Evolutionary conservation across 2,329 filamentous ascomycete species (phyloP).

Genomic region (Fusarium sp.): DNA sequence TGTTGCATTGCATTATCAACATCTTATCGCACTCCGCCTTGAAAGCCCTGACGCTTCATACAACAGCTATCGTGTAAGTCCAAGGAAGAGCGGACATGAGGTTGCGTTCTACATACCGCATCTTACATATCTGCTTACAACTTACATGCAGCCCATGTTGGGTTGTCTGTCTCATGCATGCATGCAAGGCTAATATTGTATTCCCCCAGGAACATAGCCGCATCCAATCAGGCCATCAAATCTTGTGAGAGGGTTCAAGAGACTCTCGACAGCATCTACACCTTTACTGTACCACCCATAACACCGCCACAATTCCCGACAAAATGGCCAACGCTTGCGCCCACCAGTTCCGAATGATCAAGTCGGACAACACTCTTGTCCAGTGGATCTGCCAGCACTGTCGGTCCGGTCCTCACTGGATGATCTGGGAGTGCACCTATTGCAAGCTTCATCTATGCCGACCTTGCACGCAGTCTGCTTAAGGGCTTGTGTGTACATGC

Average conservation of each 20-base stretch:
- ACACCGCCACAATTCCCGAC: constrained; percentile 27
- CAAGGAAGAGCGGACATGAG: constrained; percentile 12
- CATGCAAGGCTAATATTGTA: constrained; percentile 40
- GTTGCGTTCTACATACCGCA: constrained; percentile 5
- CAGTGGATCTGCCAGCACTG: constrained; percentile 74
- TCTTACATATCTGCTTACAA: constrained; percentile 17
- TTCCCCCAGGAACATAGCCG: constrained; percentile 25
- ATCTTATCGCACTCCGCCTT: constrained; percentile 10
- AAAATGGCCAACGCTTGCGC: constrained; percentile 66
- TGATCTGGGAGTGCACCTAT: constrained; percentile 75
- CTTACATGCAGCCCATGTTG: constrained; percentile 3
- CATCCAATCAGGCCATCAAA: constrained; percentile 37
- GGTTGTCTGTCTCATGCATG: constrained; percentile 17
- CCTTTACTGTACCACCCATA: constrained; percentile 25
- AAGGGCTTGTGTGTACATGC: constrained; percentile 10
- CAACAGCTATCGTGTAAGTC: constrained; percentile 21
- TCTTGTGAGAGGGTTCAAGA: constrained; percentile 34
- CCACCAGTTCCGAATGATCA: constrained; percentile 73
- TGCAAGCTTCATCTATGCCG: constrained; percentile 74
- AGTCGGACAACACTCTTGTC: constrained; percentile 72
- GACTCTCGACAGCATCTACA: constrained; percentile 30
- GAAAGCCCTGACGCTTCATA: neutral
- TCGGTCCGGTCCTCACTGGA: constrained; percentile 72
- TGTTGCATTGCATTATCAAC: neutral
- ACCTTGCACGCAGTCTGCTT: constrained; percentile 59